phyloP scores from a whole-genome alignment of 768 basidiomycete genomes.

The Termitomyces sp. region DNA sequence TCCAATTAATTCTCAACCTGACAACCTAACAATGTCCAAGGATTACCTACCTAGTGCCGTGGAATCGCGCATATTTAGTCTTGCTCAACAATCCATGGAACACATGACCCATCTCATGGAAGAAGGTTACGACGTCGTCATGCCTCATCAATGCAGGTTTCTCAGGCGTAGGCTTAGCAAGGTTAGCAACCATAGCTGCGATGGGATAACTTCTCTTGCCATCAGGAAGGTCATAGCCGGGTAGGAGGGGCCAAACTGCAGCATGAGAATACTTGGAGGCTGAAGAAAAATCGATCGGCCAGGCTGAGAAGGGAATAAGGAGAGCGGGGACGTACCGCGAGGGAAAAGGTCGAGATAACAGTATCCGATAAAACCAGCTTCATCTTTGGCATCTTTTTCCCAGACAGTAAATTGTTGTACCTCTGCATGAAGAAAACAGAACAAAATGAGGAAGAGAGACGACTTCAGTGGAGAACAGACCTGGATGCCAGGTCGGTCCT shows the following conservation, averaged over 20 bases:
- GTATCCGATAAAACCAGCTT: conserved; percentile 72
- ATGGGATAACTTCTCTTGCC: conserved; percentile 68
- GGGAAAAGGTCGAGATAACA: conserved; percentile 89
- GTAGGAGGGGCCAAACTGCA: conserved; percentile 73
- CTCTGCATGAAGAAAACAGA: conserved; percentile 33
- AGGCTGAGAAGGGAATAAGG: conserved; percentile 1
- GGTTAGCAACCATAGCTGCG: conserved; percentile 85
- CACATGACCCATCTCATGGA: conserved; percentile 85
- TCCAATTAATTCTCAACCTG: neutral
- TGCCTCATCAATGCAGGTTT: conserved; percentile 85
- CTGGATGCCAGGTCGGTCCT: conserved; percentile 74
- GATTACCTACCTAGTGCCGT: conserved; percentile 56
- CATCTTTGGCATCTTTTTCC: conserved; percentile 70
- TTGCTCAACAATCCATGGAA: conserved; percentile 66
- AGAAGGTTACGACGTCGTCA: conserved; percentile 84
- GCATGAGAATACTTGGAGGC: conserved; percentile 82
- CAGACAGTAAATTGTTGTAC: conserved; percentile 84
- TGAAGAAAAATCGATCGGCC: conserved; percentile 17
- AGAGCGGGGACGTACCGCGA: conserved; percentile 42
- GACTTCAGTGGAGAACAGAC: conserved; percentile 25
- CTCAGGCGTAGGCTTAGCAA: conserved; percentile 78
- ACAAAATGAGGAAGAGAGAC: neutral
- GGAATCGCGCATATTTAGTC: conserved; percentile 72
- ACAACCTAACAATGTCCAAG: neutral
- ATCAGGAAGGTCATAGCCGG: conserved; percentile 53